Evolutionary conservation across 2,329 filamentous ascomycete genomes (phyloP).

Genomic region (Aspergillus ruber): DNA sequence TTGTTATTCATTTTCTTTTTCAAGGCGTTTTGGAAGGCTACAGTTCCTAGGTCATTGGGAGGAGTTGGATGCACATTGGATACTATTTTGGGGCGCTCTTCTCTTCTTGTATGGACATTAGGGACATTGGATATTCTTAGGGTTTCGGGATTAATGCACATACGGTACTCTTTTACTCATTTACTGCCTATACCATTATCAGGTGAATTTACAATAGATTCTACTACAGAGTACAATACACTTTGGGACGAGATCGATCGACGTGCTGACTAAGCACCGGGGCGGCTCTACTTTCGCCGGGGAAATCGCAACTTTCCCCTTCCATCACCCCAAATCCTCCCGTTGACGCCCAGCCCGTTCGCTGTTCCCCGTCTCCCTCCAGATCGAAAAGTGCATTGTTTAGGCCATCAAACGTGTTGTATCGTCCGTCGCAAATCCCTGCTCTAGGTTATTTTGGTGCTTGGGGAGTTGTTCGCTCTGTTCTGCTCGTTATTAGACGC

Average conservation of each 20-base stretch:
- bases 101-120: not conserved
- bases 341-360: not conserved
- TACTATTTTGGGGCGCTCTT: not conserved
- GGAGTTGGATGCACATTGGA: not conserved
- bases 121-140: not conserved
- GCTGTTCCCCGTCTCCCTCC: not conserved
- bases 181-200: not conserved
- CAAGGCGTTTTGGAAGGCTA: not conserved
- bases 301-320: not conserved
- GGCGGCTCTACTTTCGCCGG: not conserved
- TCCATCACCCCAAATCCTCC: not conserved
- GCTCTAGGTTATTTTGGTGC: not conserved
- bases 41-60: not conserved
- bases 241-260: not conserved
- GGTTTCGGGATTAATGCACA: not conserved
- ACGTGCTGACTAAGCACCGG: not conserved
- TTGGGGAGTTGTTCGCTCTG: not conserved
- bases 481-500: slow-evolving; percentile 1
- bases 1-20: slow-evolving; percentile 4
- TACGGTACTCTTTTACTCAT: not conserved
- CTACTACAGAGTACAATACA: not conserved
- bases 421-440: not conserved
- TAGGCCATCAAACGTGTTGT: not conserved
- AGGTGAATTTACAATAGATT: not conserved
- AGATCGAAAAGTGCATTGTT: not conserved